A percentile compares a stretch with the other conserved stretches of the same genome.
These are phyloP conservation scores for Sherardia arvensis DNA, from an alignment of 257 asterid species.

Conservation along the genomic window DNA sequence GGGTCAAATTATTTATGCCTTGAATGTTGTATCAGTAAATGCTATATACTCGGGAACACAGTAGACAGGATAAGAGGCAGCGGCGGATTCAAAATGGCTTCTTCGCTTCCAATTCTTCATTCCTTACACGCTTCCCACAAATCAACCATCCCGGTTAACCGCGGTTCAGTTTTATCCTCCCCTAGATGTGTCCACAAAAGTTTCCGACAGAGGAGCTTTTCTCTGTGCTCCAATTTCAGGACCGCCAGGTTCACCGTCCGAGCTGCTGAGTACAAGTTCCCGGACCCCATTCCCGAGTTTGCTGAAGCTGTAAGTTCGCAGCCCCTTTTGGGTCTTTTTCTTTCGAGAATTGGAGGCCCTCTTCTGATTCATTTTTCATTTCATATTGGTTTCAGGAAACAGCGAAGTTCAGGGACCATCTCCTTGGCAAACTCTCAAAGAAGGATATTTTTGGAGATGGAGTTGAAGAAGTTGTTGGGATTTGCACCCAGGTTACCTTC, in stretches of 20 bases:
- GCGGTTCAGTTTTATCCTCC: neutral
- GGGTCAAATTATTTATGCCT: too few relatives aligned
- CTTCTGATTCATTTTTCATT: neutral
- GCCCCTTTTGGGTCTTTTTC: neutral
- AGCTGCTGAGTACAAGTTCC: constrained; percentile 66
- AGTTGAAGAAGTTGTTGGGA: constrained; percentile 59
- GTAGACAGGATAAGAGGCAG: neutral
- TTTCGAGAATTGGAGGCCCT: neutral
- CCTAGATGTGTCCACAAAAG: neutral
- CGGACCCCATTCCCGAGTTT: neutral
- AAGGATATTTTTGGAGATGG: constrained; percentile 67
- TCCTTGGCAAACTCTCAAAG: constrained; percentile 54
- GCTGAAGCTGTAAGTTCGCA: neutral
- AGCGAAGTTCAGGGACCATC: constrained; percentile 64
- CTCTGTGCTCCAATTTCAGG: neutral
- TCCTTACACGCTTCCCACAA: neutral
- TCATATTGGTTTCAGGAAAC: constrained; percentile 53
- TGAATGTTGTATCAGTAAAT: too few relatives aligned
- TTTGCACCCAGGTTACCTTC: constrained; percentile 58
- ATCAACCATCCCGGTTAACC: neutral
- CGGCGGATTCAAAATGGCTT: neutral
- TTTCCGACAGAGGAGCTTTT: neutral
- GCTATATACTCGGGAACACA: neutral
- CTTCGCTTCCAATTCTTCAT: neutral
- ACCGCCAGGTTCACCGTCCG: constrained; percentile 36